phyloP scores from a whole-genome alignment of 139 green algal genomes.

The Yamagishiella unicocca region DNA sequence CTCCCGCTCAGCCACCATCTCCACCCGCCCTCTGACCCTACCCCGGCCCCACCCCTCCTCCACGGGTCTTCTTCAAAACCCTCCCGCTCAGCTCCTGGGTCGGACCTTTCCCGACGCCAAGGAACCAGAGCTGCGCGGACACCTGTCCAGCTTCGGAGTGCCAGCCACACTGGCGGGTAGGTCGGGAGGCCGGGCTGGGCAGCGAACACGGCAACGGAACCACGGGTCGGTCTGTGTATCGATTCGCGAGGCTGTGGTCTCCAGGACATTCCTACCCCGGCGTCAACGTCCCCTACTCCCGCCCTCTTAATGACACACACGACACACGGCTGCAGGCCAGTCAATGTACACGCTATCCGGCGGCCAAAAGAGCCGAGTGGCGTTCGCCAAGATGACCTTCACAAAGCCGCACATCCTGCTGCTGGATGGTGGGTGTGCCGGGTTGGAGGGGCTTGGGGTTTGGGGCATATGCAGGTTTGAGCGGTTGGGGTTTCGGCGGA shows the following conservation, averaged over 20 bases:
- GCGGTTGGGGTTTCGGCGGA: too few species aligned
- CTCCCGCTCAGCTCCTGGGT: constrained; percentile 68
- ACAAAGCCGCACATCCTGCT: constrained; percentile 91
- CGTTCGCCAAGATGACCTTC: constrained; percentile 92
- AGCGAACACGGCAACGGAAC: background rate
- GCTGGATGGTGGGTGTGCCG: constrained; percentile 80
- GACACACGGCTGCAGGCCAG: constrained; percentile 75
- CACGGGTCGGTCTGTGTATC: too few species aligned
- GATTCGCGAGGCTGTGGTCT: too few species aligned
- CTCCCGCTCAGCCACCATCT: background rate
- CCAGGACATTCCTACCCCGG: too few species aligned
- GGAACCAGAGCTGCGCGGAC: constrained; percentile 72
- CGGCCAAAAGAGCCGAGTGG: constrained; percentile 94
- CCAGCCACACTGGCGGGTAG: constrained; percentile 78
- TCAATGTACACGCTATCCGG: constrained; percentile 95
- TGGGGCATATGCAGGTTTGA: too few species aligned
- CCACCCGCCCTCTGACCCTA: background rate
- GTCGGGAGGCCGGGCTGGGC: background rate
- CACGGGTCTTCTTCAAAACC: too few species aligned
- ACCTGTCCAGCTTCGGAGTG: constrained; percentile 94
- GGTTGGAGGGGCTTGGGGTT: too few species aligned
- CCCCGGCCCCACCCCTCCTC: too few species aligned
- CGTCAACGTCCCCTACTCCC: too few species aligned
- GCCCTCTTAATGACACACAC: too few species aligned
- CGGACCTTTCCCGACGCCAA: constrained; percentile 68